A percentile compares a stretch with the other conserved stretches of the same genome.
Conservation (phyloP, 495 filamentous ascomycete species). For the Chaetomium tenue region DNA sequence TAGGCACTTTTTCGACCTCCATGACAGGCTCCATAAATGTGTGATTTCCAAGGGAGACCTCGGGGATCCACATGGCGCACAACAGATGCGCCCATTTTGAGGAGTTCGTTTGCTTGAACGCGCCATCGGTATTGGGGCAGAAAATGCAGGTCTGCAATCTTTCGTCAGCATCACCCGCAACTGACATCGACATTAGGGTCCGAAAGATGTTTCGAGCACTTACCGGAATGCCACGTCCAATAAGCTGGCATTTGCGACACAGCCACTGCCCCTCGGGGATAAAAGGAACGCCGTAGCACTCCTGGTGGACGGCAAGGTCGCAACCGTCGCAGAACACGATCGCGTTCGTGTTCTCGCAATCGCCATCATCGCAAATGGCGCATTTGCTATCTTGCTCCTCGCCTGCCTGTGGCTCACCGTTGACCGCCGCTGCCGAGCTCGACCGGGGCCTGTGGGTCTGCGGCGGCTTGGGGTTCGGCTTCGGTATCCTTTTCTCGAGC, state of each 20-base stretch:
- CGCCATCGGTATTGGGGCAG: constrained; percentile 94
- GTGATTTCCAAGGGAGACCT: constrained; percentile 91
- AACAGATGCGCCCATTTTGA: constrained; percentile 96
- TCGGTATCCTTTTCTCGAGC: constrained; percentile 92
- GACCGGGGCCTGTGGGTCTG: constrained; percentile 87
- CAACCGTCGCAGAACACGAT: constrained; percentile 99
- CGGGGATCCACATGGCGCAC: constrained; percentile 97
- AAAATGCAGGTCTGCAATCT: constrained; percentile 80
- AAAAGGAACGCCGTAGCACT: constrained; percentile 98
- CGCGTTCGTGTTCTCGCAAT: constrained; percentile 99
- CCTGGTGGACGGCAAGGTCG: constrained; percentile 95
- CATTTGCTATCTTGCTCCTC: constrained; percentile 98
- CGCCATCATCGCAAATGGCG: constrained; percentile 95
- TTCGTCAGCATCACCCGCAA: constrained; percentile 11
- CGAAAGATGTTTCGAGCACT: constrained; percentile 27
- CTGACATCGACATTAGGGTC: background rate
- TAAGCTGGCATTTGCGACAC: constrained; percentile 93
- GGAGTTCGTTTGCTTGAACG: constrained; percentile 95
- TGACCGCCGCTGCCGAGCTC: constrained; percentile 87
- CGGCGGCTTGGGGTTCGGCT: constrained; percentile 90
- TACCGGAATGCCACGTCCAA: constrained; percentile 84
- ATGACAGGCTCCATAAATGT: constrained; percentile 98
- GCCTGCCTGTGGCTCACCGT: constrained; percentile 80
- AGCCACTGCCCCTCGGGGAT: constrained; percentile 99
- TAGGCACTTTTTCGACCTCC: constrained; percentile 95